Conservation (phyloP, 306 rosid genomes). For the Abrus pulchellus region DNA sequence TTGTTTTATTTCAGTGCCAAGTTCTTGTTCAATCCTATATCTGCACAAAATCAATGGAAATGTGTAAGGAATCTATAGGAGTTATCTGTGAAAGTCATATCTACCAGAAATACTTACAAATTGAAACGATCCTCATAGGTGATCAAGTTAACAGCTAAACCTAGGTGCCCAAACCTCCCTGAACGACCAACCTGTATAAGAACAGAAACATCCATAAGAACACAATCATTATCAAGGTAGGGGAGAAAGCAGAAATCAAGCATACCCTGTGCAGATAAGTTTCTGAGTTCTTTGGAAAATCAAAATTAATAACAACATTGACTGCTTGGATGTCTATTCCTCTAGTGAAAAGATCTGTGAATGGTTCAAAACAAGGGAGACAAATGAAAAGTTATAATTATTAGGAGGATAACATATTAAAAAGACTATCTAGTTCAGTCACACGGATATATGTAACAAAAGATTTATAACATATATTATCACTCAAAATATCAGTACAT, state of each 20-base stretch:
- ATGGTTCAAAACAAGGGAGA: conserved; percentile 27
- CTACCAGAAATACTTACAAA: conserved; percentile 65
- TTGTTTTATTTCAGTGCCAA: conserved; percentile 97
- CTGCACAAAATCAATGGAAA: conserved; percentile 54
- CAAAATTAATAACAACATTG: conserved; percentile 96
- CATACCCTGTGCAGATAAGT: conserved; percentile 97
- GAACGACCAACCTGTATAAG: conserved; percentile 93
- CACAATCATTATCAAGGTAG: neutral
- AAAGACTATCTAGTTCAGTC: neutral
- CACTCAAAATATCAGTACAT: conserved; percentile 29
- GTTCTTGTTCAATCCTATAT: conserved; percentile 98
- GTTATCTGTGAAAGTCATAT: conserved; percentile 31
- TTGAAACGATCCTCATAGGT: conserved; percentile 99
- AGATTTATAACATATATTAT: neutral
- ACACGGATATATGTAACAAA: neutral
- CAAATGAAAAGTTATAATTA: neutral
- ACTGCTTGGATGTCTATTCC: conserved; percentile 99
- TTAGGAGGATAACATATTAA: neutral
- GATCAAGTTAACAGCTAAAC: conserved; percentile 97
- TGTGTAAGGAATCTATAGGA: conserved; percentile 15
- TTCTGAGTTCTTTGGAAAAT: conserved; percentile 97
- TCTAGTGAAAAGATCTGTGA: conserved; percentile 93
- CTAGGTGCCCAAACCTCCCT: conserved; percentile 99
- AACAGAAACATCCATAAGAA: conserved; percentile 42
- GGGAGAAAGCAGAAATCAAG: conserved; percentile 33